Conservation (phyloP, 2,329 filamentous ascomycete genomes). For the Xylariaceae sp. region DNA sequence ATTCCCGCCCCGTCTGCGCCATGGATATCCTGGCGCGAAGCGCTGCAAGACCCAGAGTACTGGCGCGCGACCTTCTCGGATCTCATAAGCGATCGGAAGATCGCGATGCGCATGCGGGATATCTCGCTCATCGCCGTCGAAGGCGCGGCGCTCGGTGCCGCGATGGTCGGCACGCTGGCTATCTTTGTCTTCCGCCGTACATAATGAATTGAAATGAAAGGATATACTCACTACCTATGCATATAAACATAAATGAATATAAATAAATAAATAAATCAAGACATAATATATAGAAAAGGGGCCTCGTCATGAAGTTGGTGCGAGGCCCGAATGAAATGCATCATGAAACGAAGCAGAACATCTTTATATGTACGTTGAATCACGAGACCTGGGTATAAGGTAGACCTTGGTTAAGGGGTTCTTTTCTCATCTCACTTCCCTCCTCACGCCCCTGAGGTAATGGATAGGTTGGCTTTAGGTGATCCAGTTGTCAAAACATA, state of each 20-base stretch:
- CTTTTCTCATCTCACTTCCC: no score
- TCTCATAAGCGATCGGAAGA: constrained; percentile 58
- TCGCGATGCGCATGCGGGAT: constrained; percentile 63
- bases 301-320: no score
- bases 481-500: no score
- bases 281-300: neutral
- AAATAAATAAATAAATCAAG: constrained; percentile 3
- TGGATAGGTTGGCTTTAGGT: no score
- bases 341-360: no score
- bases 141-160: constrained; percentile 61
- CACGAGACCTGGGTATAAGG: no score
- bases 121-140: constrained; percentile 65
- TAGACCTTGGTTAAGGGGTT: no score
- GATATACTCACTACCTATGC: neutral
- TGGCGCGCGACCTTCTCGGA: constrained; percentile 51
- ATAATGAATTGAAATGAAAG: constrained; percentile 3
- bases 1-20: neutral
- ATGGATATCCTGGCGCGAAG: constrained; percentile 38
- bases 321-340: no score
- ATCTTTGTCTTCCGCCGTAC: constrained; percentile 31
- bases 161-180: constrained; percentile 50
- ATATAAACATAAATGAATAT: neutral
- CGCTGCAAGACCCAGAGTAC: constrained; percentile 37
- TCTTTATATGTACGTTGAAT: no score
- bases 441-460: no score